phyloP scores from a whole-genome alignment of 805 yeast genomes.

The Metschnikowia kunwiensis region DNA sequence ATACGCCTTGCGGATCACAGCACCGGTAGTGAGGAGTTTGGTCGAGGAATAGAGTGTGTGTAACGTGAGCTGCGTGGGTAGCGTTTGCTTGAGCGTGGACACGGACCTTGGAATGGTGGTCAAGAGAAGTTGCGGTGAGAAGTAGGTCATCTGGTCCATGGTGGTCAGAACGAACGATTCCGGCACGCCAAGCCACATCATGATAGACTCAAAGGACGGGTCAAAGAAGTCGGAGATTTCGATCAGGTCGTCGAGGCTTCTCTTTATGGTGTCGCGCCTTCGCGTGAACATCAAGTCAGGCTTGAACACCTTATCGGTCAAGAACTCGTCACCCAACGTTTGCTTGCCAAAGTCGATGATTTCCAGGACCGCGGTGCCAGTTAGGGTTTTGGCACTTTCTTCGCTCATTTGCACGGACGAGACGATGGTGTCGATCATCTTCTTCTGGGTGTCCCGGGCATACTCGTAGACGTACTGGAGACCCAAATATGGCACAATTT shows the following conservation, averaged over 20 bases:
- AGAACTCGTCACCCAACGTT: slow-evolving; percentile 60
- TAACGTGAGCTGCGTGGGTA: slow-evolving; percentile 39
- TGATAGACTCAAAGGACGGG: slow-evolving; percentile 62
- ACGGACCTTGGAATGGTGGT: slow-evolving; percentile 31
- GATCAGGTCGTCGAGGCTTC: slow-evolving; percentile 57
- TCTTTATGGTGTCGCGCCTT: slow-evolving; percentile 57
- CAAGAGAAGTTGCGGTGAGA: slow-evolving; percentile 32
- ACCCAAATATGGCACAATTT: slow-evolving; percentile 59
- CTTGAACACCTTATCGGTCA: slow-evolving; percentile 60
- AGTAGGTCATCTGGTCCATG: slow-evolving; percentile 27
- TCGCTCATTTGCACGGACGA: slow-evolving; percentile 66
- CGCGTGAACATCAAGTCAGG: slow-evolving; percentile 82
- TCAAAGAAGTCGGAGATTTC: slow-evolving; percentile 76
- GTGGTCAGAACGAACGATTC: slow-evolving; percentile 27
- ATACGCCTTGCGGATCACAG: slow-evolving; percentile 37
- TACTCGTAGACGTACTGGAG: slow-evolving; percentile 63
- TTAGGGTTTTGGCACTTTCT: slow-evolving; percentile 57
- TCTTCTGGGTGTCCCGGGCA: slow-evolving; percentile 64
- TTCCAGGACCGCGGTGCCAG: slow-evolving; percentile 57
- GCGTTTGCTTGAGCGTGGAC: slow-evolving; percentile 27
- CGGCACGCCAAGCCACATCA: slow-evolving; percentile 44
- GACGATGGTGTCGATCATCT: slow-evolving; percentile 63
- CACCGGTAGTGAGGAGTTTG: slow-evolving; percentile 41
- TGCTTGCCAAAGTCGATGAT: slow-evolving; percentile 61
- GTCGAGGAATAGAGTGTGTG: slow-evolving; percentile 41